These are phyloP conservation scores for Epichloe typhina DNA, from an alignment of 2,329 filamentous ascomycete genomes.

Conservation along the genomic window DNA sequence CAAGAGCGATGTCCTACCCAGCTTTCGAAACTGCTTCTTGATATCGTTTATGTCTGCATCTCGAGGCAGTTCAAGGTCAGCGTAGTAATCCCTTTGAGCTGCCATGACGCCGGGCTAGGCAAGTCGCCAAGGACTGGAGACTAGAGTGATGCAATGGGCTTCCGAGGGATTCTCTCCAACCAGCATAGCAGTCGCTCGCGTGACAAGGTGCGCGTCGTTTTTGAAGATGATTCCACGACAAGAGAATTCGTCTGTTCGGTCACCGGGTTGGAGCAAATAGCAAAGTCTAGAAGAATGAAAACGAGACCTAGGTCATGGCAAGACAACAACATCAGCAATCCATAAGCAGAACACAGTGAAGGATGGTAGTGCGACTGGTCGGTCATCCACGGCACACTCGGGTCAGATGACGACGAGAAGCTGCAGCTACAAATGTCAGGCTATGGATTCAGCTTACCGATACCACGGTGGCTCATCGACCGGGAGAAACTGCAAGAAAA, in stretches of 20 bases:
- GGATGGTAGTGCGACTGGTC: background rate
- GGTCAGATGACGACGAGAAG: background rate
- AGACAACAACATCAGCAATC: background rate
- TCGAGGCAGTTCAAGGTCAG: slow-evolving; percentile 59
- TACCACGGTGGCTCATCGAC: background rate
- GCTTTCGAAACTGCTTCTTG: slow-evolving; percentile 75
- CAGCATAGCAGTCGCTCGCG: slow-evolving; percentile 8
- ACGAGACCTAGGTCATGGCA: background rate
- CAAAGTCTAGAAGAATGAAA: background rate
- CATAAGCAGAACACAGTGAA: background rate
- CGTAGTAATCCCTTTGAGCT: slow-evolving; percentile 63
- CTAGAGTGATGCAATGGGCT: background rate
- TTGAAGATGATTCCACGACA: background rate
- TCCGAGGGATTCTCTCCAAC: background rate
- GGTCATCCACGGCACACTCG: background rate
- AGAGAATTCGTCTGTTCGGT: background rate
- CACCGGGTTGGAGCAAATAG: background rate
- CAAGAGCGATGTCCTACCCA: slow-evolving; percentile 40
- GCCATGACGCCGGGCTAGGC: slow-evolving; percentile 17
- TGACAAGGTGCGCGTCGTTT: background rate
- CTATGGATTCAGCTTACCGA: background rate
- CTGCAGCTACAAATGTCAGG: background rate
- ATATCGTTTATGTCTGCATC: slow-evolving; percentile 61
- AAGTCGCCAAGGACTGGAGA: background rate
- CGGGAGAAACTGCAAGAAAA: too few species aligned